Percentiles rank a stretch among this genome's conserved stretches.
Conservation (phyloP, 2,329 filamentous ascomycete genomes). For the Tolypocladium tropicale region DNA sequence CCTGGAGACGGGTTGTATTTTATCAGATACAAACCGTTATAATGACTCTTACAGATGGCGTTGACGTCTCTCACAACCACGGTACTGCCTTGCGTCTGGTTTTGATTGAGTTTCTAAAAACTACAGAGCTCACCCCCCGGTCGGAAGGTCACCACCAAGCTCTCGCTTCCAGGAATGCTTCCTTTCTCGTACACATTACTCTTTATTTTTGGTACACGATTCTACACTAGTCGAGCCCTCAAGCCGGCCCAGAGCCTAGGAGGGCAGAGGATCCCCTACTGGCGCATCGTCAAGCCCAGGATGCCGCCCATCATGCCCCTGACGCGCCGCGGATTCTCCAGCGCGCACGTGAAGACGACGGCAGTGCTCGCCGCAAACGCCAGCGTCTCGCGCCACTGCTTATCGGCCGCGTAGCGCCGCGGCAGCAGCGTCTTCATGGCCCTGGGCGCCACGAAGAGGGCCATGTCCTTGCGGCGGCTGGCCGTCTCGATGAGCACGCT, state of each 20-base stretch:
- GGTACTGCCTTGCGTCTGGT: not conserved
- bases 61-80: not conserved
- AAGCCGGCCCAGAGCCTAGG: not conserved
- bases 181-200: not conserved
- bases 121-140: no score
- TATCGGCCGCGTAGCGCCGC: constrained; percentile 49
- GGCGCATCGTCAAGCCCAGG: constrained; percentile 37
- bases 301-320: constrained; percentile 59
- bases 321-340: constrained; percentile 52
- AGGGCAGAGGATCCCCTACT: constrained; percentile 10
- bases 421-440: constrained; percentile 68
- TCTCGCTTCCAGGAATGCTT: no score
- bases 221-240: not conserved
- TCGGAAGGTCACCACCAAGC: no score
- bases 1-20: not conserved
- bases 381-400: constrained; percentile 57
- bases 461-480: constrained; percentile 60
- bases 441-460: constrained; percentile 70
- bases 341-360: constrained; percentile 57
- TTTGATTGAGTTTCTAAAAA: no score
- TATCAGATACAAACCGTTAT: not conserved
- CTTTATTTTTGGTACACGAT: no score
- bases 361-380: constrained; percentile 59
- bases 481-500: constrained; percentile 65
- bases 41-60: not conserved